phyloP scores from a whole-genome alignment of 257 asterid species.

The Jacaranda mimosifolia region DNA sequence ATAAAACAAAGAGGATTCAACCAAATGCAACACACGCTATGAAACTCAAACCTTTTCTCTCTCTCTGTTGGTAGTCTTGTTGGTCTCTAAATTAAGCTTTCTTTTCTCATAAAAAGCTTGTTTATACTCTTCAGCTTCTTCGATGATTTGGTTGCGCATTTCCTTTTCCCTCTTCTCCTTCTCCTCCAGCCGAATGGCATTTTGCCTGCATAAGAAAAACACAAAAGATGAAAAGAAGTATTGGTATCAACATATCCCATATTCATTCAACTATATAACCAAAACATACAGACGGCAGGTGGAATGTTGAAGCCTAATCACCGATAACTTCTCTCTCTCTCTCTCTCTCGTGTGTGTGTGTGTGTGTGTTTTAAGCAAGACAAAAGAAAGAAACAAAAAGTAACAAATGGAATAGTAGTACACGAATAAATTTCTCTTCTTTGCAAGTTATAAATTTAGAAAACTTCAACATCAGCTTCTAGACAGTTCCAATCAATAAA shows the following conservation, averaged over 20 bases:
- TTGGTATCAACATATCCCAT: constrained; percentile 7
- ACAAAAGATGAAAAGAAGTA: constrained; percentile 25
- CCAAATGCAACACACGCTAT: neutral
- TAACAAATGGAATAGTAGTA: too few relatives aligned
- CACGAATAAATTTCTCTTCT: too few relatives aligned
- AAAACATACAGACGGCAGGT: neutral
- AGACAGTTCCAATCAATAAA: neutral
- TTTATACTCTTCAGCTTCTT: constrained; percentile 84
- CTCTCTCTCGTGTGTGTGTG: too few relatives aligned
- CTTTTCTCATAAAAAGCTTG: constrained; percentile 85
- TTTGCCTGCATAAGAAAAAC: constrained; percentile 62
- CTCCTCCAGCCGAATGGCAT: constrained; percentile 91
- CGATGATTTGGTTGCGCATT: constrained; percentile 78
- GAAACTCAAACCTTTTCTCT: constrained; percentile 71
- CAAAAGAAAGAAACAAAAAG: too few relatives aligned
- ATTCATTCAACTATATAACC: neutral
- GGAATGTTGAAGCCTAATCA: too few relatives aligned
- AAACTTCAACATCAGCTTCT: neutral
- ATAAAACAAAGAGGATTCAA: neutral
- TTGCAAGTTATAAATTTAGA: neutral
- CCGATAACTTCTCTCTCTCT: too few relatives aligned
- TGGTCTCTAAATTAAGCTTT: constrained; percentile 71
- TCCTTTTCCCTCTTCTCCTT: constrained; percentile 93
- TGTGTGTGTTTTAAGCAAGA: too few relatives aligned
- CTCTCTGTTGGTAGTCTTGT: constrained; percentile 77